A percentile compares a stretch with the other conserved stretches of the same genome.
Conservation (phyloP, 495 filamentous ascomycete genomes). For the Penicillium canescens region DNA sequence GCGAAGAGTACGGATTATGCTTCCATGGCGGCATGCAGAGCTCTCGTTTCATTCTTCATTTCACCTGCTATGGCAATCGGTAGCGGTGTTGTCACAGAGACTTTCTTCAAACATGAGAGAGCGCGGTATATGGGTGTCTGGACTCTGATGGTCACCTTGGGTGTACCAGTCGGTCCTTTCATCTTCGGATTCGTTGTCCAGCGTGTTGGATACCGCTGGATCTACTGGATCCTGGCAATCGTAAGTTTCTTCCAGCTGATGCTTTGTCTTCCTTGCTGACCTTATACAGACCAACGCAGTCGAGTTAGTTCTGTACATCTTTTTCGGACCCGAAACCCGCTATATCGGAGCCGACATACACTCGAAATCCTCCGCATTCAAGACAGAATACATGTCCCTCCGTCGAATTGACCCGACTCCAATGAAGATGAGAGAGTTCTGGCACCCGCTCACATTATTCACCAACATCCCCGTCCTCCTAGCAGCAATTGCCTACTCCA, state of each 20-base stretch:
- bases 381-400: constrained; percentile 46
- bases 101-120: constrained; percentile 51
- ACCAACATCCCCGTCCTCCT: constrained; percentile 46
- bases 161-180: constrained; percentile 51
- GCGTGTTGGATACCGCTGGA: constrained; percentile 41
- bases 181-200: constrained; percentile 52
- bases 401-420: constrained; percentile 50
- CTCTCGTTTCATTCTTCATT: constrained; percentile 54
- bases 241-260: constrained; percentile 26
- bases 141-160: constrained; percentile 54
- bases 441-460: constrained; percentile 44
- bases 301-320: constrained; percentile 53
- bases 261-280: background rate
- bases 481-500: constrained; percentile 48
- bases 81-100: constrained; percentile 54
- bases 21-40: constrained; percentile 46
- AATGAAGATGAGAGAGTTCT: constrained; percentile 45
- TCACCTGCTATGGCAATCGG: constrained; percentile 55
- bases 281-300: constrained; percentile 46
- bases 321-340: constrained; percentile 59
- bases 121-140: constrained; percentile 56
- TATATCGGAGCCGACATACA: constrained; percentile 39
- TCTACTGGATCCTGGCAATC: constrained; percentile 47
- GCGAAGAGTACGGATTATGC: constrained; percentile 42
- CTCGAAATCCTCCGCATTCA: constrained; percentile 31